Base-by-base conservation (phyloP, 768 basidiomycete genomes). In the Mycena polygramma region DNA sequence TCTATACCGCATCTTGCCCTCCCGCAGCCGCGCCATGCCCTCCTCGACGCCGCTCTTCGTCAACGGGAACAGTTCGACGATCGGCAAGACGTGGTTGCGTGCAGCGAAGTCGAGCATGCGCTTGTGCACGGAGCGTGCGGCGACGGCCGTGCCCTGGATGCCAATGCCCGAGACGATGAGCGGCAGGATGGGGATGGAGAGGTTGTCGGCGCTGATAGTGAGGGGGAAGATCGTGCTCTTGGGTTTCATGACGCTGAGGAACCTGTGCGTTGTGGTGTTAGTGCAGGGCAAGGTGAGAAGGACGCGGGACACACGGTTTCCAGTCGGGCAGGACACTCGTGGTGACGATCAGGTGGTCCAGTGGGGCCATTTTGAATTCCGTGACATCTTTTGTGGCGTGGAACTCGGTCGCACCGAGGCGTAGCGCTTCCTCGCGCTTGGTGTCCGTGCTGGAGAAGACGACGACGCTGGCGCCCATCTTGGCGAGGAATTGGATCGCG, bases 381-480 rank as follows among this genome's bases (percentile, higher is more conserved):
- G 54, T 74, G 1, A 41, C 68, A 9, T 75, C 77, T 57, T 61
- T 79, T 19, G 77, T 82, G 9, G 76, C 75, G 54, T 82, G 76
- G 57, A 82, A 83, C 64, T 83, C 82, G 6, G 68, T 74, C 0
- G 82, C 82, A 4, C 82, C 82, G 0, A 83, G 74, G 20, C 53
- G 60, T 67, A 54, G 69, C n/a, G 82, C 79, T 26, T 82, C 81
- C 14, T 78, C 75, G 45, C 43, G 77, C 63, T 83, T 83, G 30
- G 45, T 54, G 6, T 81, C 77, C 1, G 81, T 77, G 39, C 77
- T 59, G 9, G 81, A 82, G 39, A 83, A 78, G 9, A 79, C 82
- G 55, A 82, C 78, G 9, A 82, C 81, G 13, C 81, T 80, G 30
- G 81, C 83, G 10, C 82, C 82, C 80, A 82, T 83, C 72, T 80